A percentile compares a stretch with the other conserved stretches of the same genome.
These are phyloP conservation scores for Solanum gandarillasii DNA, from an alignment of 257 asterid species.

Conservation along the genomic window DNA sequence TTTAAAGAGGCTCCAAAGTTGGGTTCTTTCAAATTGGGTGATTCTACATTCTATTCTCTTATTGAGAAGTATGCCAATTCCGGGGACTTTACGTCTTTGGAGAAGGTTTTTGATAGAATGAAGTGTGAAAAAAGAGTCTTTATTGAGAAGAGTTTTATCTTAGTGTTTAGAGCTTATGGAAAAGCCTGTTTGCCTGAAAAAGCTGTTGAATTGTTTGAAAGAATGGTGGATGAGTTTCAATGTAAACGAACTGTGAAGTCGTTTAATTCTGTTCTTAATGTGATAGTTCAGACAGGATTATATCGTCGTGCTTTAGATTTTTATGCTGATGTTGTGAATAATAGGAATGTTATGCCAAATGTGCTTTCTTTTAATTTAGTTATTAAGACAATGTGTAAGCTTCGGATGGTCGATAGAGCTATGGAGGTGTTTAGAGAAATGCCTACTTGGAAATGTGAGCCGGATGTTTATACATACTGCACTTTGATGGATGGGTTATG, in stretches of 20 bases:
- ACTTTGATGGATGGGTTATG: constrained; percentile 97
- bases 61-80: constrained; percentile 52
- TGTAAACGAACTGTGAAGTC: constrained; percentile 73
- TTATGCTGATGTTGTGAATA: constrained; percentile 33
- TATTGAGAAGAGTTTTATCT: constrained; percentile 56
- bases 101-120: constrained; percentile 57
- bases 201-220: constrained; percentile 53
- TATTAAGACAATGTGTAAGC: constrained; percentile 64
- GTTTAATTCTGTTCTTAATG: constrained; percentile 77
- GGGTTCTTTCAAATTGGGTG: constrained; percentile 75
- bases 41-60: constrained; percentile 71
- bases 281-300: constrained; percentile 48
- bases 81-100: constrained; percentile 65
- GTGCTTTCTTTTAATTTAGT: constrained; percentile 67
- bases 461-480: constrained; percentile 77
- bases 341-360: constrained; percentile 38
- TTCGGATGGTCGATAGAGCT: constrained; percentile 46
- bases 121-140: constrained; percentile 52
- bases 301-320: constrained; percentile 57
- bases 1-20: constrained; percentile 33
- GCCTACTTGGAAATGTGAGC: constrained; percentile 35
- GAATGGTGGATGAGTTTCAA: constrained; percentile 66
- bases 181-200: constrained; percentile 46
- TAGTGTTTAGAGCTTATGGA: constrained; percentile 68
- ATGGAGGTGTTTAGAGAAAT: constrained; percentile 60